A percentile compares a stretch with the other conserved stretches of the same genome.
phyloP scores from a whole-genome alignment of 192 early-diverging fungal species.

The Coemansia sp. region DNA sequence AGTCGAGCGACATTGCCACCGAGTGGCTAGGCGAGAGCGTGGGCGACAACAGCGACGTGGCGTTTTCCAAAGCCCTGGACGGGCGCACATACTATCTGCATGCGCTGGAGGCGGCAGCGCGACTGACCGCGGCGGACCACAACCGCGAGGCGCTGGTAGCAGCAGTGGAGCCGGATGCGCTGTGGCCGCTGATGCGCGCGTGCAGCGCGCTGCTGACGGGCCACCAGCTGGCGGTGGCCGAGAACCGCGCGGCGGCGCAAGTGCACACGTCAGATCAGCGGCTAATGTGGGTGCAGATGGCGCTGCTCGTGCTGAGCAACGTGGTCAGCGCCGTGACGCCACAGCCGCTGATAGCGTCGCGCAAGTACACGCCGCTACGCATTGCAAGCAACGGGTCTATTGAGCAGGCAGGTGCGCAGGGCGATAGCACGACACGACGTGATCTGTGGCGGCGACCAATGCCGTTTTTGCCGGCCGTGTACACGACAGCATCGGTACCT shows the following conservation, averaged over 20 bases:
- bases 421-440: background rate
- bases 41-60: background rate
- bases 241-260: constrained; percentile 3
- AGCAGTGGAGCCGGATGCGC: background rate
- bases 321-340: constrained; percentile 27
- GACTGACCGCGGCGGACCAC: constrained; percentile 20
- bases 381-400: constrained; percentile 11
- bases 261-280: constrained; percentile 22
- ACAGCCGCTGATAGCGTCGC: constrained; percentile 19
- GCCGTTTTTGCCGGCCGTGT: constrained; percentile 34
- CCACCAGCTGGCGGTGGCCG: constrained; percentile 17
- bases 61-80: constrained; percentile 20
- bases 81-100: constrained; percentile 32
- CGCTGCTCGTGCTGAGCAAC: constrained; percentile 42
- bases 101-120: constrained; percentile 34
- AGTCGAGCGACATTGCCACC: constrained; percentile 15
- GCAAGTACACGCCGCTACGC: constrained; percentile 31
- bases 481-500: constrained; percentile 19
- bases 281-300: constrained; percentile 44
- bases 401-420: background rate
- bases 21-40: constrained; percentile 27
- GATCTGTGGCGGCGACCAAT: constrained; percentile 21
- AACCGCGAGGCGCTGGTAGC: constrained; percentile 18
- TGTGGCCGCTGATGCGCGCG: constrained; percentile 21
- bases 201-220: constrained; percentile 31